phyloP scores from a whole-genome alignment of 1,139 yeast genomes.

The Suhomyces guaymorum region DNA sequence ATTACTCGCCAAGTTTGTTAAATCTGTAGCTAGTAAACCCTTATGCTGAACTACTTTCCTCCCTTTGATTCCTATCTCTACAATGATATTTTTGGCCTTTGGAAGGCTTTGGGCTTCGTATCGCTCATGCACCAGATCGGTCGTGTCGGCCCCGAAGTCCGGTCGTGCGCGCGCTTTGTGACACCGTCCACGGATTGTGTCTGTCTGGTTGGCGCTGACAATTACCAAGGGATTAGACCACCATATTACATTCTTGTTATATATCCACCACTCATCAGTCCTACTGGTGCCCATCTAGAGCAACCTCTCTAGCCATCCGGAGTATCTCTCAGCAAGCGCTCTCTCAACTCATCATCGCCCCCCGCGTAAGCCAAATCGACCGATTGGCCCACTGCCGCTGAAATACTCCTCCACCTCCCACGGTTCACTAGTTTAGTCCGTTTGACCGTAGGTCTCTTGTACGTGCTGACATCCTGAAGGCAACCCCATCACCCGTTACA shows the following conservation, averaged over 20 bases:
- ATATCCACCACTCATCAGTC: constrained; percentile 8
- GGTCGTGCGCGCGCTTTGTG: constrained; percentile 11
- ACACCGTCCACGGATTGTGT: constrained; percentile 2
- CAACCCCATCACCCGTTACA: too few species aligned
- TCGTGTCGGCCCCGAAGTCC: background rate
- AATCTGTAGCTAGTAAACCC: too few species aligned
- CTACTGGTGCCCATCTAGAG: constrained; percentile 7
- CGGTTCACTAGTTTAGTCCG: too few species aligned
- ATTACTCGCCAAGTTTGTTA: too few species aligned
- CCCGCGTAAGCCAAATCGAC: background rate
- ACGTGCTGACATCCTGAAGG: too few species aligned
- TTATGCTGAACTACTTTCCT: too few species aligned
- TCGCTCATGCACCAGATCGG: background rate
- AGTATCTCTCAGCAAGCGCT: constrained; percentile 4
- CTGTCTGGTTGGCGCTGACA: constrained; percentile 12
- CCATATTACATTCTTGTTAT: constrained; percentile 3
- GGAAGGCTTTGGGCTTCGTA: background rate
- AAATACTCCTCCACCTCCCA: background rate
- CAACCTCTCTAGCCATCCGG: constrained; percentile 1
- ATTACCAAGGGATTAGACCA: constrained; percentile 9
- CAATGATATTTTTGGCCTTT: too few species aligned
- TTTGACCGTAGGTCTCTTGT: too few species aligned
- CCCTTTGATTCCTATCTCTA: too few species aligned
- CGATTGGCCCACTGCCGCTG: background rate
- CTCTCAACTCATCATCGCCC: background rate